Base-by-base conservation (phyloP, 2,329 filamentous ascomycete genomes). In the Aspergillus versicolor region DNA sequence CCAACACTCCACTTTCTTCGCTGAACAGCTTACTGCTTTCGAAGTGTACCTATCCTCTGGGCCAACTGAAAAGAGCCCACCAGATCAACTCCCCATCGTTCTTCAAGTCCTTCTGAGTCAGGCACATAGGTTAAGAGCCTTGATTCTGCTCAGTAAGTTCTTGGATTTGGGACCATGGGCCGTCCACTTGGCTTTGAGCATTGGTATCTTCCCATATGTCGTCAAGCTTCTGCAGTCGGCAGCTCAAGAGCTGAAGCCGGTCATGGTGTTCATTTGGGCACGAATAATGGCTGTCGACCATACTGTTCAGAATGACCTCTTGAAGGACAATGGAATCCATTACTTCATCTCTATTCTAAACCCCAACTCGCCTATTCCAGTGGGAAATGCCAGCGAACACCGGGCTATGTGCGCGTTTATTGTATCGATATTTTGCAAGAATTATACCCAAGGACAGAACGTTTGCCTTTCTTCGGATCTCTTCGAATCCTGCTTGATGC, bases 241-340 rank as follows among this genome's bases (percentile, higher is more conserved):
- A 46, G 94, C 94, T 0, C 85, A 91, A 46, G 94, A 99, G 73
- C 78, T 99, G 60, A 97, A 97, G 70, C 93, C 94, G 0, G 92
- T 97, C 59, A 97, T 99, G 94, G 92, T 99, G 5, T 99, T 97
- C 74, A 99, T 99, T 61, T 99, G 94, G 94, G 92, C 94, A 5
- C 86, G 94, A 48, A 91, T 99, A 43, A 85, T 99, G 62, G 94
- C 94, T 7, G 94, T 99, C 5, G 94, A 99, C 69, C 88, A 94
- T 58, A 91, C 90, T 1, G 97, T 94, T 69, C 94, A 99, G 73
- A 87, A 88, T 61, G 94, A 99, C 72, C 80, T 99, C 12, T 86
- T 97, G 65, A 97, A 97, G 75, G 94, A 99, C 70, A 96, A 92
- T 67, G 94, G 94, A 6, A 97, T 96, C 70, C 91, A 91, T 67